Evolutionary conservation across 2,329 filamentous ascomycete genomes (phyloP), one percentile per base, ranked within the genome.

Genomic region (Aureobasidium vineae): DNA sequence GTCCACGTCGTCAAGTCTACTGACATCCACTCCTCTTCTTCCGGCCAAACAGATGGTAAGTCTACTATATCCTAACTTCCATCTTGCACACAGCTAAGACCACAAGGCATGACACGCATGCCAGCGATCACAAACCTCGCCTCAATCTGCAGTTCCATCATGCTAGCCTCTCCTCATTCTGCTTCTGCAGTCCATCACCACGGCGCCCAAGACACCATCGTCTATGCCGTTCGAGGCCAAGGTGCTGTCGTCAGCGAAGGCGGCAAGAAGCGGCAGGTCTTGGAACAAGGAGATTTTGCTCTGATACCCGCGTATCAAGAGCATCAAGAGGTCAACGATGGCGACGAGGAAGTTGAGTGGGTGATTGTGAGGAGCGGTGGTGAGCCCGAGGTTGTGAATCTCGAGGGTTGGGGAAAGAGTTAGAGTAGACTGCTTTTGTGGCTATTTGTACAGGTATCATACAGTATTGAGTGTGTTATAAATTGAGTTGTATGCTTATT

Each of bases 231-330:
- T 13, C 83, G 83, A 1, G 88, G 89, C 15, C 80, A 81, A 63
- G 87, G 88, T 5, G 78, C 83, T 16, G 80, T 91, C 10, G 80
- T 90, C 3, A 87, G 86, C 23, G 79, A 80, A 26, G 80, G 83
- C 49, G 83, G 85, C 15, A 82, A 82, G 54, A 83, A 83, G 68
- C 82, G 83, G 40, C 82, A 88, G 68, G 78, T 84, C 21, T 79
- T 92, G 7, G 75, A 76, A 1, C 80, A 85, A 0, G 89, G 89
- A 0, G 88, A 91, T 74, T 91, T 90, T 75, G 88, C 87, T 3
- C 81, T 90, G 65, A 83, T 91, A 15, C 89, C 89, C 0, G 84
- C 88, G 0, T 90, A 84, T 81, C 85, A 86, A 0, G 88, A 91
- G 74, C 88, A 91, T 76, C 88, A 90, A 74, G 83, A 88, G 64